Conservation (phyloP, 768 basidiomycete species). For the Lyophyllum decastes region DNA sequence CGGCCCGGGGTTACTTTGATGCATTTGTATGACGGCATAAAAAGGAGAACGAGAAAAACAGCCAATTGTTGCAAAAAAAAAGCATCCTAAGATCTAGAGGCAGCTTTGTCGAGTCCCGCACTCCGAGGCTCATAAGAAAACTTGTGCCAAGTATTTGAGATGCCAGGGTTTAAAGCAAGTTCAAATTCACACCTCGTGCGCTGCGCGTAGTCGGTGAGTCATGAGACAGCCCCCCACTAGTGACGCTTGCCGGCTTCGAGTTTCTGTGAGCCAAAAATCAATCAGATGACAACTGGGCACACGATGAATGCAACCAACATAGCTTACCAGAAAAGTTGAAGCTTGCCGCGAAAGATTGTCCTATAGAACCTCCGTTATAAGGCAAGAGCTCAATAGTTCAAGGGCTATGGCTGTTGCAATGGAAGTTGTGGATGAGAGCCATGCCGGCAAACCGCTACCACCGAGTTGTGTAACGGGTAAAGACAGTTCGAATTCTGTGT, state of each 20-base stretch:
- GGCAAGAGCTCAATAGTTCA: background rate
- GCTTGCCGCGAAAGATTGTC: background rate
- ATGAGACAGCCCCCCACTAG: background rate
- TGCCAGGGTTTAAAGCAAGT: background rate
- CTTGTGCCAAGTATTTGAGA: no score
- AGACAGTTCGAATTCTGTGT: background rate
- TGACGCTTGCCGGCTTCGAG: background rate
- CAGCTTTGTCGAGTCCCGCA: no score
- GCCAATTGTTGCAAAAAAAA: background rate
- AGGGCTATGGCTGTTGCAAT: background rate
- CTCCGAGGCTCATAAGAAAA: background rate
- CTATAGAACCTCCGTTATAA: background rate
- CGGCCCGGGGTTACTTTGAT: slow-evolving; percentile 5
- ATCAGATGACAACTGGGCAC: background rate
- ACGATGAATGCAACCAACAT: background rate
- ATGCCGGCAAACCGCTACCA: no score
- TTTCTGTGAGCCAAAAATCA: background rate
- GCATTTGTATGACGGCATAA: background rate
- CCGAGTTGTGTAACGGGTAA: no score
- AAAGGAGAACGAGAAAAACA: background rate
- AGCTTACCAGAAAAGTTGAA: background rate
- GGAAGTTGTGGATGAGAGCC: no score
- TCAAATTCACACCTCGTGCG: background rate
- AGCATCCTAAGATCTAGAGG: background rate
- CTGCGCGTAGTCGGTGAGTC: background rate